phyloP scores from a whole-genome alignment of 805 yeast species.

The Lachancea waltii region DNA sequence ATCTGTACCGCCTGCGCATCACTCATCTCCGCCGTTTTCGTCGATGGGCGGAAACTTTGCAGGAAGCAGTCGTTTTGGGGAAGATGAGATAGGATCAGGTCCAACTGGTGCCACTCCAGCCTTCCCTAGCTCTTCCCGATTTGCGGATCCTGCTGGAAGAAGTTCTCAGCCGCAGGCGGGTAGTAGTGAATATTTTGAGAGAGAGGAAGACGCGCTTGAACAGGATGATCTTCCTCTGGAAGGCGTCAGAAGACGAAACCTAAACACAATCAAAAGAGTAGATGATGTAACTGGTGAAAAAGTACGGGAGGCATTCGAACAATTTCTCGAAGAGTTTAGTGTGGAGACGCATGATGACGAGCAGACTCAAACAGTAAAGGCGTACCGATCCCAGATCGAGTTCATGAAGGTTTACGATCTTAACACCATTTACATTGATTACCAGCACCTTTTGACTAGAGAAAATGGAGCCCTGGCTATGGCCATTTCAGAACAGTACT shows the following conservation, averaged over 20 bases:
- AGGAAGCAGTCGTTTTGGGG: conserved; percentile 25
- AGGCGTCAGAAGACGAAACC: conserved; percentile 45
- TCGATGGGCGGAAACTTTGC: conserved; percentile 28
- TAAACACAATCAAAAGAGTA: conserved; percentile 74
- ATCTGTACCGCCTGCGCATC: conserved; percentile 9
- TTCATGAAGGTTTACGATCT: conserved; percentile 72
- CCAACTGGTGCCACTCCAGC: conserved; percentile 15
- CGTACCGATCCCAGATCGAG: conserved; percentile 73
- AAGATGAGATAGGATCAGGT: conserved; percentile 12
- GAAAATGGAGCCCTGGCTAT: conserved; percentile 85
- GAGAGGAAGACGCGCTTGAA: conserved; percentile 7
- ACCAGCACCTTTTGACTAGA: conserved; percentile 62
- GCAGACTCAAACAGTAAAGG: conserved; percentile 25
- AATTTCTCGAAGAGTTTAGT: conserved; percentile 63
- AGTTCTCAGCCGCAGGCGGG: conserved; percentile 7
- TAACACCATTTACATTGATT: conserved; percentile 78
- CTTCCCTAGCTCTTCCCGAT: conserved; percentile 15
- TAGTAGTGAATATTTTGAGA: conserved; percentile 15
- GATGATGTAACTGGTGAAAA: conserved; percentile 89
- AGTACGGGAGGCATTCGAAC: conserved; percentile 85
- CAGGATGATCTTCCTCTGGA: conserved; percentile 24
- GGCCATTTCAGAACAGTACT: conserved; percentile 87
- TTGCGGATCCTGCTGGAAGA: not conserved
- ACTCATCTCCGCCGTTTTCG: conserved; percentile 27
- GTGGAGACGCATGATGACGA: conserved; percentile 33